Percentiles rank a stretch among this genome's conserved stretches.
phyloP scores from a whole-genome alignment of 192 early-diverging fungal genomes.

The Coemansia aciculifera region DNA sequence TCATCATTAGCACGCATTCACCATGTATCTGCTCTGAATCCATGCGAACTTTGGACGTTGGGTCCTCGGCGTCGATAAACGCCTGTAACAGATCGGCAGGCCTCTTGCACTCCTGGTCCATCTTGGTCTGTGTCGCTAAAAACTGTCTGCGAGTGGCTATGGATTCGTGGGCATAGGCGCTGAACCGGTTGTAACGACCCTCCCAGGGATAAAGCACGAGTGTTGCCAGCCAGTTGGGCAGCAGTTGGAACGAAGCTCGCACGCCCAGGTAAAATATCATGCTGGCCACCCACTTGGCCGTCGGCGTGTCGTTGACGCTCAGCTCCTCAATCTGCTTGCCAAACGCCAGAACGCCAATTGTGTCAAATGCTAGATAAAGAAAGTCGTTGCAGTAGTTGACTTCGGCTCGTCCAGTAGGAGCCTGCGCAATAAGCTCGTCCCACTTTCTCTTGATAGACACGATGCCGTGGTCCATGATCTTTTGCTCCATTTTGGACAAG shows the following conservation, averaged over 20 bases:
- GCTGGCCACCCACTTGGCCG: constrained; percentile 39
- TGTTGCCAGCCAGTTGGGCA: constrained; percentile 26
- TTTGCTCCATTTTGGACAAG: constrained; percentile 40
- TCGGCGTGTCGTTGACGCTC: constrained; percentile 20
- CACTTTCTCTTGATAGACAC: constrained; percentile 37
- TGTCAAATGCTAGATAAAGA: constrained; percentile 43
- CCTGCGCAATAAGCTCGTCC: constrained; percentile 23
- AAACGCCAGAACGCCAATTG: constrained; percentile 44
- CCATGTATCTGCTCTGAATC: constrained; percentile 40
- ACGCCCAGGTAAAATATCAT: constrained; percentile 39
- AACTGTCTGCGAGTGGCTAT: constrained; percentile 22
- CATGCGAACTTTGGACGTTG: constrained; percentile 47
- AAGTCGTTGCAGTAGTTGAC: constrained; percentile 50
- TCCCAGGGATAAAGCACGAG: constrained; percentile 27
- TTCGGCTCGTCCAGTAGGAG: constrained; percentile 22
- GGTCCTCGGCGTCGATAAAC: constrained; percentile 53
- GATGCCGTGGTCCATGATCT: constrained; percentile 46
- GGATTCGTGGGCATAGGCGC: constrained; percentile 34
- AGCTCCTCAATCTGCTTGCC: constrained; percentile 39
- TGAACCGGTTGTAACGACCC: constrained; percentile 28
- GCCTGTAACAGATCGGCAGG: constrained; percentile 48
- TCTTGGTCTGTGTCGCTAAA: constrained; percentile 1
- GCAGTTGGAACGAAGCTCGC: constrained; percentile 38
- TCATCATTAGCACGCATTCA: constrained; percentile 47
- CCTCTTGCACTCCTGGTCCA: neutral